Evolutionary conservation across 78 protist species (phyloP), one percentile per base, ranked within the genome.

Genomic region (Ministeria vibrans): DNA sequence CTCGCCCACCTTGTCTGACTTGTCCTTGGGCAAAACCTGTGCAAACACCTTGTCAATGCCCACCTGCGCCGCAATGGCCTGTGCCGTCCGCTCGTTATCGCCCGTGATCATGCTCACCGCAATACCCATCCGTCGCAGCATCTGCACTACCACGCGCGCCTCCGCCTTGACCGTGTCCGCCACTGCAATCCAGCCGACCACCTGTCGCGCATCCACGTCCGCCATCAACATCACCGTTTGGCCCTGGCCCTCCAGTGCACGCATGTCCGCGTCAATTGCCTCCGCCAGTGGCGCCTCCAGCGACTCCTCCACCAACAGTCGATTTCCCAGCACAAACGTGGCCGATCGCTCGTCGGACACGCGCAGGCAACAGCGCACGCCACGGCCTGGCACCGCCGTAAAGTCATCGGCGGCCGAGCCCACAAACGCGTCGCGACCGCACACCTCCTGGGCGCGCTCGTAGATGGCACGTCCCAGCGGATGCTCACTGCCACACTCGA

Each of bases 61-160:
- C n/a, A 74, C 55, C 72, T 77, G 49, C 63, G 4, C n/a, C 18
- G 92, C 93, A 1, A 89, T 36, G 41, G 79, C 74, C 74, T 1
- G 39, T 32, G 89, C 95, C 9, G 91, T 85, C 39, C 79, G 66
- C 55, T 30, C 55, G 75, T 91, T 88, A 63, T 96, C 98, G 66
- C 98, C 98, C 11, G 97, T 90, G 38, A 93, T 80, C 91, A 95
- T 88, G 86, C 87, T 83, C 53, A 87, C 84, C 49, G n/a, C 42
- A 9, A 83, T 74, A 39, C 88, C 92, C 34, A 49, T 0, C 44
- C 15, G 34, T 30, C 77, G 66, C 32, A 96, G 88, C 15, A 6
- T 36, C 0, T 32, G 32, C 41, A 95, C 79, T 34, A 75, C 83
- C 2, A 27, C 34, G 23, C 4, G 1, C 32, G 92, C 75, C 42